Conservation (phyloP, 108 stramenopile genomes). For the Hondaea fermentalgiana region DNA sequence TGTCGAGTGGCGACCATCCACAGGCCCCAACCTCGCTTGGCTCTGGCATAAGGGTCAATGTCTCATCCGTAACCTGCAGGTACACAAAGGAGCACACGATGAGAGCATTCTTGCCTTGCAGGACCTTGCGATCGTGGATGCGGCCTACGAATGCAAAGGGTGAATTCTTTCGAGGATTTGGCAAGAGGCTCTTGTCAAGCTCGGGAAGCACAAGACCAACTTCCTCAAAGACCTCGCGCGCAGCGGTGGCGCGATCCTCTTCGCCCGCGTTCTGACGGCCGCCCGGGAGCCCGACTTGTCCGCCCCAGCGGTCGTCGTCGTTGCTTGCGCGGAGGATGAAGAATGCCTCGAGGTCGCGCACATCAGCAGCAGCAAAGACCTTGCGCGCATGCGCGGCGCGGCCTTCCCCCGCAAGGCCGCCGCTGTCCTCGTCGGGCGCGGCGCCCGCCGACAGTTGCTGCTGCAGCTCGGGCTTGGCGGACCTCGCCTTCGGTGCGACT, state of each 20-base stretch:
- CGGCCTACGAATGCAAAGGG: not conserved
- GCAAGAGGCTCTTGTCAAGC: not conserved
- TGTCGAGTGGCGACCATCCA: not conserved
- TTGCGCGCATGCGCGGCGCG: not conserved
- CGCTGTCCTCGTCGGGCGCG: not conserved
- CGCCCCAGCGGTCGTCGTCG: conserved; percentile 4
- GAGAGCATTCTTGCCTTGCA: not conserved
- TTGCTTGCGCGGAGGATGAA: not conserved
- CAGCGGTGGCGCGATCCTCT: not conserved
- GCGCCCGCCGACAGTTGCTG: not conserved
- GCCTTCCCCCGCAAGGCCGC: not conserved
- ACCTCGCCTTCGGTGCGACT: not conserved
- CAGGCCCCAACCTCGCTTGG: not conserved
- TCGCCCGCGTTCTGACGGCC: not conserved
- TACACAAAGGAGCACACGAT: not conserved
- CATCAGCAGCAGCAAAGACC: not conserved
- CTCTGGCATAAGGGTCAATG: not conserved
- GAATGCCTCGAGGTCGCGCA: not conserved
- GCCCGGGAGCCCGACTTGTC: not conserved
- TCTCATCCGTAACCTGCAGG: not conserved
- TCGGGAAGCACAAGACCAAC: not conserved
- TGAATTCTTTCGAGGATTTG: not conserved
- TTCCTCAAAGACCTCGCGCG: conserved; percentile 1
- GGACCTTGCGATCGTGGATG: not conserved
- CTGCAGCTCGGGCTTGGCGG: not conserved